Evolutionary conservation across 164 flowering plant genomes (phyloP).

Genomic region (Liquidambar formosana): DNA sequence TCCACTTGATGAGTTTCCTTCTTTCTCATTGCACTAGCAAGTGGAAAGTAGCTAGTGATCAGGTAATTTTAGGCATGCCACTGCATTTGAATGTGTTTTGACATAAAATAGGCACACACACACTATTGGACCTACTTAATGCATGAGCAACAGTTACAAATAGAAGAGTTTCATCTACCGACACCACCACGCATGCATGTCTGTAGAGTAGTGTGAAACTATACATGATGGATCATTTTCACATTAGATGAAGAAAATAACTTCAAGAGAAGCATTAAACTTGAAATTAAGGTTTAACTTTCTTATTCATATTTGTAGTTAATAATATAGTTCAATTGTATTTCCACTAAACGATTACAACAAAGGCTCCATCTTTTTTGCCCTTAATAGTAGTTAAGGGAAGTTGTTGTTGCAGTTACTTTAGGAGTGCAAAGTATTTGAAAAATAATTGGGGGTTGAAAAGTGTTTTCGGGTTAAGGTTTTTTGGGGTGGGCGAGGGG

Average conservation of each 20-base stretch:
- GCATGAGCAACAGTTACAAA: neutral
- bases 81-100: neutral
- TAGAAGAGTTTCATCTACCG: neutral
- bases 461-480: too few species aligned
- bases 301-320: neutral
- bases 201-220: neutral
- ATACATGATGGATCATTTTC: neutral
- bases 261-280: neutral
- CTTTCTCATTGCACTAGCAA: slow-evolving; percentile 84
- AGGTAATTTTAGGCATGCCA: slow-evolving; percentile 44
- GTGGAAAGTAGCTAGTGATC: slow-evolving; percentile 78
- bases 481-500: too few species aligned
- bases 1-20: slow-evolving; percentile 90
- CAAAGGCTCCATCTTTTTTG: neutral
- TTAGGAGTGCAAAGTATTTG: too few species aligned
- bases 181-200: neutral
- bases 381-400: neutral
- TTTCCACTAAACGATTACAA: neutral
- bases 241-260: neutral
- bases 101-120: neutral
- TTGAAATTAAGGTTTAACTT: neutral
- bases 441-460: too few species aligned
- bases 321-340: neutral
- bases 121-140: neutral
- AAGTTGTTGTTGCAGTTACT: too few species aligned